Evolutionary conservation across 176 grass and related monocot genomes (phyloP).

Genomic region (Avena sativa): DNA sequence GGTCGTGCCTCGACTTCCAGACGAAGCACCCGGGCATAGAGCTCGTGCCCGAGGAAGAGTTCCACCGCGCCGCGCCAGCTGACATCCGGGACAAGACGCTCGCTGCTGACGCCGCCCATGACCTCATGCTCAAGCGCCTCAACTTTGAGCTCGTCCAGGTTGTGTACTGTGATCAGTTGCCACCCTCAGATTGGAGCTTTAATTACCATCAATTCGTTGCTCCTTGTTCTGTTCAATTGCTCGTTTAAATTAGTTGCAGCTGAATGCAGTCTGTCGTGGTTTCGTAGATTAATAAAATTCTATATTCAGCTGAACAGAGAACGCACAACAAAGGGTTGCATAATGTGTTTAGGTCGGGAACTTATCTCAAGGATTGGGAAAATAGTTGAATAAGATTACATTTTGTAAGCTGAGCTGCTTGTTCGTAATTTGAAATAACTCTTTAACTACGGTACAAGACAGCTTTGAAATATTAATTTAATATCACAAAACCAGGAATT

Average conservation of each 20-base stretch:
- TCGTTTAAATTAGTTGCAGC: not conserved
- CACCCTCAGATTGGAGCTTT: not conserved
- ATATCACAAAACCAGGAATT: not conserved
- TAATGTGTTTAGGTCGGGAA: not conserved
- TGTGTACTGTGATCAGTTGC: conserved; percentile 8
- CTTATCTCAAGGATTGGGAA: not conserved
- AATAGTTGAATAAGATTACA: not conserved
- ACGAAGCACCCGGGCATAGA: conserved; percentile 91
- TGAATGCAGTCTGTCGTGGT: not conserved
- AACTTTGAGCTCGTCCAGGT: conserved; percentile 96
- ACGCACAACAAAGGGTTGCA: not conserved
- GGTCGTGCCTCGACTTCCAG: conserved; percentile 80
- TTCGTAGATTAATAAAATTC: not conserved
- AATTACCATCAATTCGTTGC: not conserved
- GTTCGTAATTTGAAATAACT: not conserved
- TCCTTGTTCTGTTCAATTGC: not conserved
- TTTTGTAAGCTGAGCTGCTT: not conserved
- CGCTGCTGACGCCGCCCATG: conserved; percentile 65
- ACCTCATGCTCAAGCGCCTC: conserved; percentile 96
- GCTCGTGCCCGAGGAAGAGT: conserved; percentile 90
- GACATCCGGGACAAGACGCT: conserved; percentile 78
- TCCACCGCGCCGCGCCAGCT: conserved; percentile 57
- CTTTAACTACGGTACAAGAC: not conserved
- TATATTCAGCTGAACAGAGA: not conserved
- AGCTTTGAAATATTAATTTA: not conserved